Evolutionary conservation across 2,329 filamentous ascomycete genomes (phyloP).

Genomic region (Elsinoe necatrix): DNA sequence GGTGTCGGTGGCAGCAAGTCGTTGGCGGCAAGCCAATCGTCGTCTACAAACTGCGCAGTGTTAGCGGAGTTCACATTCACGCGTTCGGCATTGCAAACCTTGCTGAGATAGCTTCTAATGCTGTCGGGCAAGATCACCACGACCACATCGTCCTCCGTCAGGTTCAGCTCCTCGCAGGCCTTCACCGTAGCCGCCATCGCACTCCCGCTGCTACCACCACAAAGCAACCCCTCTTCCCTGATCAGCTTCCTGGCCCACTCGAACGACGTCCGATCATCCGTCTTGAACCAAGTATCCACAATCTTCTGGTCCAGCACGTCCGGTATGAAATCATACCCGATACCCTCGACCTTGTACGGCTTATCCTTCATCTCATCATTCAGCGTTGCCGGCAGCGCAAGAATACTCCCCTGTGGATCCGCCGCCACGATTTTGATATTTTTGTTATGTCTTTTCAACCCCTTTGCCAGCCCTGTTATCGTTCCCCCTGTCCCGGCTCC

Average conservation of each 20-base stretch:
- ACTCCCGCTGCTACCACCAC: constrained; percentile 88
- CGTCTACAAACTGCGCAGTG: constrained; percentile 67
- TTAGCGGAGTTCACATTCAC: neutral
- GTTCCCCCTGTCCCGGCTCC: constrained; percentile 94
- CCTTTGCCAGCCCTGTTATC: constrained; percentile 78
- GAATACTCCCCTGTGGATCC: constrained; percentile 84
- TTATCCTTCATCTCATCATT: constrained; percentile 76
- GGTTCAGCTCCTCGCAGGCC: constrained; percentile 65
- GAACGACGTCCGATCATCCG: constrained; percentile 85
- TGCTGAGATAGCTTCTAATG: constrained; percentile 93
- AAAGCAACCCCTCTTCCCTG: constrained; percentile 84
- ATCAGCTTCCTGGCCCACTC: constrained; percentile 83
- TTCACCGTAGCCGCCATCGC: constrained; percentile 75
- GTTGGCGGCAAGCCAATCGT: constrained; percentile 97
- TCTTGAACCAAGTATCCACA: constrained; percentile 98
- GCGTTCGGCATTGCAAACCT: constrained; percentile 40
- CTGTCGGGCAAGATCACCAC: constrained; percentile 92
- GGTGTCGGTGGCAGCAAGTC: constrained; percentile 66
- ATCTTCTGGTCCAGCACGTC: constrained; percentile 74
- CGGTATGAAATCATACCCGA: constrained; percentile 96
- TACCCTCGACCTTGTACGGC: constrained; percentile 95
- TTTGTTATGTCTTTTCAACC: constrained; percentile 77
- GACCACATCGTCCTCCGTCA: constrained; percentile 75
- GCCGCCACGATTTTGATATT: constrained; percentile 84
- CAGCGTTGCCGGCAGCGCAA: constrained; percentile 70